Evolutionary conservation across 208 protist genomes (phyloP).

Genomic region (Crithidia thermophila): DNA sequence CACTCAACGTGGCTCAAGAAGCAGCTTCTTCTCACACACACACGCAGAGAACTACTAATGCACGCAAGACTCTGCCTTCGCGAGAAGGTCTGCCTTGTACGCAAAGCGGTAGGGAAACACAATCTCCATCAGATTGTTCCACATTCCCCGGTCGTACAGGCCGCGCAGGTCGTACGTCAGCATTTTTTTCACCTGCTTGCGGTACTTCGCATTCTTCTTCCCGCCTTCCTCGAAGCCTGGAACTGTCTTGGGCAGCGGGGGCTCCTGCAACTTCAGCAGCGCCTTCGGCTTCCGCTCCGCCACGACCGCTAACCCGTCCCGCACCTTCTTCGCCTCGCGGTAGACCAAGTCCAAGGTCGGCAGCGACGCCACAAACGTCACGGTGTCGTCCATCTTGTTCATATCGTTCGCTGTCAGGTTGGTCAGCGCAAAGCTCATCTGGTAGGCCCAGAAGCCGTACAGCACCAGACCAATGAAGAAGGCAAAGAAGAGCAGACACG

Average conservation of each 20-base stretch:
- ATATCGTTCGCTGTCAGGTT: conserved; percentile 91
- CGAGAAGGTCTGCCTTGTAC: conserved; percentile 21
- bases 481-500: conserved; percentile 80
- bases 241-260: conserved; percentile 42
- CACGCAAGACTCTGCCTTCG: conserved; percentile 10
- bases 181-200: conserved; percentile 60
- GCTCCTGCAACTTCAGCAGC: conserved; percentile 45
- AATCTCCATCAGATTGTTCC: conserved; percentile 79
- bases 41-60: too few relatives aligned
- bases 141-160: conserved; percentile 76
- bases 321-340: conserved; percentile 59
- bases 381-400: conserved; percentile 87
- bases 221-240: conserved; percentile 51
- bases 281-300: conserved; percentile 53
- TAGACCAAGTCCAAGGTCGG: conserved; percentile 65
- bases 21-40: too few relatives aligned
- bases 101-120: conserved; percentile 57
- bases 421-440: conserved; percentile 73
- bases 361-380: conserved; percentile 53
- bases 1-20: too few relatives aligned
- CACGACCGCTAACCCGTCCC: conserved; percentile 50
- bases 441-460: conserved; percentile 80
- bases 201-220: conserved; percentile 57
- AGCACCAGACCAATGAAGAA: conserved; percentile 73
- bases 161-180: conserved; percentile 57